These are phyloP conservation scores for Hamamelis virginiana DNA, from an alignment of 164 flowering plant species.

Conservation along the genomic window DNA sequence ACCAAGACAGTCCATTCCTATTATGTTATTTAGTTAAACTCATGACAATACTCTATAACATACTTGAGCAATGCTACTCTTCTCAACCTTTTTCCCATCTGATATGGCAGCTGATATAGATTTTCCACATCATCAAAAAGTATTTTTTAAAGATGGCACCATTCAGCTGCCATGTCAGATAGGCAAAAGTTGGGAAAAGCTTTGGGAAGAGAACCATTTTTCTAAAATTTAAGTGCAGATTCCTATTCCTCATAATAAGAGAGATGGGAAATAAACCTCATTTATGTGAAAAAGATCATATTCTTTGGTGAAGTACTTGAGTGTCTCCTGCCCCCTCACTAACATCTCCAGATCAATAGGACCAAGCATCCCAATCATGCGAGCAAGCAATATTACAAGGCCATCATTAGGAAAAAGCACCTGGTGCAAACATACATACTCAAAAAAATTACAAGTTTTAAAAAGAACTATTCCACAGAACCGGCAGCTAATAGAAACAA, in stretches of 20 bases:
- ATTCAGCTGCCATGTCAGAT: no score
- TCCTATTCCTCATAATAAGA: neutral
- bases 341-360: conserved; percentile 87
- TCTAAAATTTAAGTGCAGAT: neutral
- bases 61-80: no score
- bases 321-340: conserved; percentile 66
- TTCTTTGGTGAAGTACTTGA: conserved; percentile 85
- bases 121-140: no score
- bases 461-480: no score
- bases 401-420: conserved; percentile 92
- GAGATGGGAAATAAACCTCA: conserved; percentile 49
- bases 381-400: conserved; percentile 68
- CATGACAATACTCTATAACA: neutral
- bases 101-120: no score
- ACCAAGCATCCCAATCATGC: conserved; percentile 77
- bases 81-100: no score
- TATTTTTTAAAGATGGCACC: no score
- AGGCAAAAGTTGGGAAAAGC: no score
- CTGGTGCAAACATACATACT: conserved; percentile 31
- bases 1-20: no score
- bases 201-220: no score
- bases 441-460: neutral
- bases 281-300: conserved; percentile 69
- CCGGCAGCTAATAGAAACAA: no score
- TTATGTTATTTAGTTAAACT: no score